Conservation (phyloP, 2,329 filamentous ascomycete genomes). For the Penicillium sp. region DNA sequence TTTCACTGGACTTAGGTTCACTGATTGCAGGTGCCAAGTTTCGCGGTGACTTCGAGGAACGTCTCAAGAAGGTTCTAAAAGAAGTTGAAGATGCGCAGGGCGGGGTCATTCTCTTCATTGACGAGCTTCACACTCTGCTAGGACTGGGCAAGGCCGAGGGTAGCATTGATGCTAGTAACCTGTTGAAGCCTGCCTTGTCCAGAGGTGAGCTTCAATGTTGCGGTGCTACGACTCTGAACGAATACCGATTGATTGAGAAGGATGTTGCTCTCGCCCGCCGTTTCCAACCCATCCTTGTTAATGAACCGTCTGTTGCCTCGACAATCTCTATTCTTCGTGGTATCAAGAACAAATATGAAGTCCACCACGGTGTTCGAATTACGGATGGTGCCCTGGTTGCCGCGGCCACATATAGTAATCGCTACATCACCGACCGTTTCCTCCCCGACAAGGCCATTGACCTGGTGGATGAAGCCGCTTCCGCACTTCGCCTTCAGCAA, state of each 20-base stretch:
- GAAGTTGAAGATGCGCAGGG: conserved; percentile 89
- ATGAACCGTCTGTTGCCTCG: conserved; percentile 84
- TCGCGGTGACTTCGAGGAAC: conserved; percentile 91
- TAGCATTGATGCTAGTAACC: conserved; percentile 92
- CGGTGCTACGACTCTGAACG: conserved; percentile 86
- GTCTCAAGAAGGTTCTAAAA: conserved; percentile 83
- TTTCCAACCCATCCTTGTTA: conserved; percentile 93
- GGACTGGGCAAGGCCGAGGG: conserved; percentile 94
- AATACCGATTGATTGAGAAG: conserved; percentile 93
- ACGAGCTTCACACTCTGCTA: conserved; percentile 87
- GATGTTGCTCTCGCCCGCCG: conserved; percentile 87
- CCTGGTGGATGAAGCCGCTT: conserved; percentile 91
- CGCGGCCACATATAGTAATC: conserved; percentile 86
- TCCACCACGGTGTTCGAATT: conserved; percentile 94
- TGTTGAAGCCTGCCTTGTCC: conserved; percentile 90
- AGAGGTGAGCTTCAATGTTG: conserved; percentile 92
- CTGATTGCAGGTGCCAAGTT: conserved; percentile 96
- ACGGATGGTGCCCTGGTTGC: conserved; percentile 89
- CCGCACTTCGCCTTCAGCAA: conserved; percentile 84
- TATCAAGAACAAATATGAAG: conserved; percentile 96
- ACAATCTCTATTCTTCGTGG: conserved; percentile 93
- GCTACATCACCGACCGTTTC: conserved; percentile 95
- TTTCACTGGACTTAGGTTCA: conserved; percentile 82
- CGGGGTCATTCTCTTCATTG: conserved; percentile 89
- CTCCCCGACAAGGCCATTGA: conserved; percentile 97